Base-by-base conservation (phyloP, 2,329 filamentous ascomycete species). In the Blastomyces percursus region DNA sequence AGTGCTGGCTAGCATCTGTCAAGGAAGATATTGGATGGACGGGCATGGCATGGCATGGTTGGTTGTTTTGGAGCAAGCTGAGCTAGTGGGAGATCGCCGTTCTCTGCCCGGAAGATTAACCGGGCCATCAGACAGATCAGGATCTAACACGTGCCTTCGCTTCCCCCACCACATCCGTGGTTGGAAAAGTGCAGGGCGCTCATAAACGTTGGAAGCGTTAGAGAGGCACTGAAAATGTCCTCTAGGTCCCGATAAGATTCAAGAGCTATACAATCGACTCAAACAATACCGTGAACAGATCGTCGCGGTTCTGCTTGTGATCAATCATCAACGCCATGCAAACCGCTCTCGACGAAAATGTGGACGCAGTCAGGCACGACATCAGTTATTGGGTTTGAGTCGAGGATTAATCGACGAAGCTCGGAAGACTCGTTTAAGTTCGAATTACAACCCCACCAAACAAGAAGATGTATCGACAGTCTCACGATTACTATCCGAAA, bases 121-220 rank as follows among this genome's bases (percentile, higher is more conserved):
- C n/a, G n/a, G n/a, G n/a, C n/a, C n/a, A n/a, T n/a, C n/a, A n/a
- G n/a, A n/a, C n/a, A n/a, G n/a, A n/a, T n/a, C n/a, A n/a, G n/a
- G n/a, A n/a, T n/a, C n/a, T n/a, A n/a, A n/a, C n/a, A n/a, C n/a
- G n/a, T n/a, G n/a, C n/a, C n/a, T n/a, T n/a, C n/a, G n/a, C n/a
- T n/a, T n/a, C n/a, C n/a, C n/a, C n/a, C n/a, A n/a, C n/a, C n/a
- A n/a, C n/a, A n/a, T n/a, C n/a, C n/a, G n/a, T n/a, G n/a, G n/a
- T n/a, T n/a, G n/a, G n/a, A n/a, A 58, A 60, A 27, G 58, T 63
- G 9, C 40, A 55, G 6, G 63, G 52, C 11, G 27, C 61, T 16
- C 59, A 56, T 35, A 21, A 60, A 2, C 60, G 63, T 19, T 67
- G 61, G 63, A 60, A 67, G 62, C 40, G 35, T 66, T 24, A 52